Evolutionary conservation across 1,284 basidiomycete species (phyloP), one percentile per base, ranked within the genome.

Genomic region (Papiliotrema terrestris): DNA sequence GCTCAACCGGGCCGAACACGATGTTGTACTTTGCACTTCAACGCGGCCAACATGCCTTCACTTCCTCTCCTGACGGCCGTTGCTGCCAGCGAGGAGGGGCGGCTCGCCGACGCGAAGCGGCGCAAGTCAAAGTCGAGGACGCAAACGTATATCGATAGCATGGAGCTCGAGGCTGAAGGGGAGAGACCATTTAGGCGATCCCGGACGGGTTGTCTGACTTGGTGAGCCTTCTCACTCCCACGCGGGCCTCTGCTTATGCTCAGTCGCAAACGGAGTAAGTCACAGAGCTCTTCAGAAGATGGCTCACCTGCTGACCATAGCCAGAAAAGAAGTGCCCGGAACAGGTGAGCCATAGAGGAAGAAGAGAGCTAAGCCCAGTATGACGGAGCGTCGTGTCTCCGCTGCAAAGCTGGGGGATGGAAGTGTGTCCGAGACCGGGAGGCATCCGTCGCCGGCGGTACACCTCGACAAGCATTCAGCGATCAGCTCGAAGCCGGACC

Each of bases 401-500:
- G 49, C 3, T 51, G 49, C 25, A 42, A 41, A 26, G 13, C 49
- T 8, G 49, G 49, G 8, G 49, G 49, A 41, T 51, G 49, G 49
- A 51, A 41, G 25, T 51, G 49, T 43, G 39, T 51, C n/a, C 37
- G 39, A 26, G 49, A 51, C n/a, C 25, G 43, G 38, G 49, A n/a
- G n/a, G n/a, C n/a, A n/a, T n/a, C n/a, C n/a, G n/a, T n/a, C n/a
- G n/a, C n/a, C n/a, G n/a, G n/a, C n/a, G n/a, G n/a, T n/a, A n/a
- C n/a, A 51, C 15, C 6, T 39, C 14, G 38, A 41, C 25, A 23
- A 42, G 5, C 26, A 20, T 17, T 13, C 38, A 11, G 23, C 38
- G 9, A 19, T n/a, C n/a, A 26, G 38, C 38, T 38, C n/a, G 35
- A 41, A 17, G 17, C 9, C 17, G 36, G 36, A 37, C 11, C 36